Evolutionary conservation across 2,329 filamentous ascomycete genomes (phyloP).

Genomic region (Chrysoporthe austroafricana): DNA sequence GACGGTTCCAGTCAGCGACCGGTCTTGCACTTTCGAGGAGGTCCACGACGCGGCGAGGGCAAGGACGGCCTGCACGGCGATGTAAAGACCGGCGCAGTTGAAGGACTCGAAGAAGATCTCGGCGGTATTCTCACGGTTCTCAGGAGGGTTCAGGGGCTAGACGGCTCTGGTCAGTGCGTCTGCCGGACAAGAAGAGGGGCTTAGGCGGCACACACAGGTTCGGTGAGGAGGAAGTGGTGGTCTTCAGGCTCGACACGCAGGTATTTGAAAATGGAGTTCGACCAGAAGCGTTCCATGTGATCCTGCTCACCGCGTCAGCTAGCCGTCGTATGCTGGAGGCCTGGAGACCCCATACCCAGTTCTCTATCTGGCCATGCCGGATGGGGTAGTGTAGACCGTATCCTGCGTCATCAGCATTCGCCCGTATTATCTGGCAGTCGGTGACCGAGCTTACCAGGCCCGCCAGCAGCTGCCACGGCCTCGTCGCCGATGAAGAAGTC

Average conservation of each 20-base stretch:
- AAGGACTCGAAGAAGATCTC: constrained; percentile 99
- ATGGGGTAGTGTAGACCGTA: constrained; percentile 98
- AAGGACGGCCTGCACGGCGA: constrained; percentile 95
- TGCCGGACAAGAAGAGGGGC: neutral
- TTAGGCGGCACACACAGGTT: constrained; percentile 70
- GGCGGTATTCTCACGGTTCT: constrained; percentile 98
- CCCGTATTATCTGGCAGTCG: neutral
- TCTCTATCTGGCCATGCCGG: constrained; percentile 96
- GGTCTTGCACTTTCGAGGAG: constrained; percentile 94
- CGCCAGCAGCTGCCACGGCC: constrained; percentile 79
- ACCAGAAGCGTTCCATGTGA: constrained; percentile 99
- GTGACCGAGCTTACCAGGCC: constrained; percentile 66
- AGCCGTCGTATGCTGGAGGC: neutral
- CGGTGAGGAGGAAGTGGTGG: constrained; percentile 96
- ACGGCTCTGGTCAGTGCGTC: constrained; percentile 19
- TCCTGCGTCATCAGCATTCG: constrained; percentile 52
- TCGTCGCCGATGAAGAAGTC: constrained; percentile 99
- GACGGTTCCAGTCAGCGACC: constrained; percentile 94
- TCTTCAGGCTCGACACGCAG: constrained; percentile 97
- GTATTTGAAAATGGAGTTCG: constrained; percentile 99
- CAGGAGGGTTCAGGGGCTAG: constrained; percentile 93
- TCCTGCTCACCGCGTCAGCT: constrained; percentile 61
- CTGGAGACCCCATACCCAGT: constrained; percentile 71
- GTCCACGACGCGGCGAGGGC: constrained; percentile 98
- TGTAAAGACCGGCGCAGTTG: constrained; percentile 98